Conservation (phyloP, 306 rosid species). For the Glycine latifolia region DNA sequence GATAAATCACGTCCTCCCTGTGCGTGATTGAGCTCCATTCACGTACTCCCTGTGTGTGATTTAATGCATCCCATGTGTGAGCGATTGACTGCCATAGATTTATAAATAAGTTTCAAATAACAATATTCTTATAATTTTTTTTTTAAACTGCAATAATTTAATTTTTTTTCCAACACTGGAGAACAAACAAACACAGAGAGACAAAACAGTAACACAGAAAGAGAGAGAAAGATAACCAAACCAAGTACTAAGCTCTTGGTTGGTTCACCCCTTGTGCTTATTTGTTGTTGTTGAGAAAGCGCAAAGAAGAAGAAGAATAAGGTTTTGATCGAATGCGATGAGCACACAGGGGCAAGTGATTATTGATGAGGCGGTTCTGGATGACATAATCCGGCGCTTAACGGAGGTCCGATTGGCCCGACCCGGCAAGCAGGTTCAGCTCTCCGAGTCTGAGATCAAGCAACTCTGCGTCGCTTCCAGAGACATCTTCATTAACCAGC, state of each 20-base stretch:
- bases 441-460: slow-evolving; percentile 92
- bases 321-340: slow-evolving; percentile 46
- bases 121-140: no score
- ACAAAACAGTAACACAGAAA: background rate
- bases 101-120: no score
- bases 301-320: background rate
- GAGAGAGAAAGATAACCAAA: slow-evolving; percentile 29
- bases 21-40: no score
- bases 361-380: slow-evolving; percentile 73
- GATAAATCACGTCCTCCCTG: no score
- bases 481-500: slow-evolving; percentile 81
- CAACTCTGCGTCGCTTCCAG: slow-evolving; percentile 82
- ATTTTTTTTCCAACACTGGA: no score
- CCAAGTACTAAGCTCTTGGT: slow-evolving; percentile 39
- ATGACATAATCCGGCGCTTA: slow-evolving; percentile 87
- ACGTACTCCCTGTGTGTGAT: no score
- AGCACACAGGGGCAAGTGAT: slow-evolving; percentile 65
- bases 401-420: slow-evolving; percentile 83
- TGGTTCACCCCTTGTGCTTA: slow-evolving; percentile 44
- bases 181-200: no score
- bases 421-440: slow-evolving; percentile 91
- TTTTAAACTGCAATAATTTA: no score
- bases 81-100: no score
- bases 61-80: no score
- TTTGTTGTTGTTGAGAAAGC: background rate